Evolutionary conservation across 2,329 filamentous ascomycete species (phyloP), one percentile per base, ranked within the genome.

Genomic region (Nothophaeocryptopus gaeumannii): DNA sequence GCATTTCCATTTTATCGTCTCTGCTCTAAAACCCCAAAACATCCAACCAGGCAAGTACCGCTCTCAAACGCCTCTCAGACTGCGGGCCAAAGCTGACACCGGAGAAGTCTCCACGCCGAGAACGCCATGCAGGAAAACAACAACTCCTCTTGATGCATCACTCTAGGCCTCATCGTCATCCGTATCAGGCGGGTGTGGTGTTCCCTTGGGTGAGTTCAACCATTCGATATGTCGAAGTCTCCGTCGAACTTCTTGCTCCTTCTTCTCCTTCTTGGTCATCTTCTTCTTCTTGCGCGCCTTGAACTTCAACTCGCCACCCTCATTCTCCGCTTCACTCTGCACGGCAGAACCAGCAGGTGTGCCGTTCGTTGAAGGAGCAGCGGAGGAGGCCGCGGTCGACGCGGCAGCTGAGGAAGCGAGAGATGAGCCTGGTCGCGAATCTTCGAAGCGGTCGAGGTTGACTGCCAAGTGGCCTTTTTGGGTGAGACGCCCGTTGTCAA

Each of bases 271-370:
- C 78, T 95, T 89, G 50, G 93, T 99, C 82, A 93, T 82, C 88
- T 99, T 99, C 84, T 92, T 95, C 89, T 96, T 96, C 75, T 86
- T 86, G 81, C 91, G 93, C 8, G 87, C 79, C 71, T 80, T 83
- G 84, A 99, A 99, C 76, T 95, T 92, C 78, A 99, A 78, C 53
- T 83, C 83, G 20, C 20, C 20, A 26, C 20, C 20, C 20, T 26
- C 20, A 62, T 93, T 91, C 72, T 97, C 92, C 1, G 79, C 82
- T n/a, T 89, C 91, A 32, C 53, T 56, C 48, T 65, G 62, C 16
- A 60, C 64, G 5, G 60, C 65, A 45, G 56, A 62, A 32, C 61
- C 66, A 13, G 57, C 57, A 3, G 68, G 67, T 5, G 66, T 67
- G 12, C 63, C 66, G 34, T 56, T 58, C n/a, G 63, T 63, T 13